Base-by-base conservation (phyloP, 345 rosid genomes). In the Atalantia buxifolia region DNA sequence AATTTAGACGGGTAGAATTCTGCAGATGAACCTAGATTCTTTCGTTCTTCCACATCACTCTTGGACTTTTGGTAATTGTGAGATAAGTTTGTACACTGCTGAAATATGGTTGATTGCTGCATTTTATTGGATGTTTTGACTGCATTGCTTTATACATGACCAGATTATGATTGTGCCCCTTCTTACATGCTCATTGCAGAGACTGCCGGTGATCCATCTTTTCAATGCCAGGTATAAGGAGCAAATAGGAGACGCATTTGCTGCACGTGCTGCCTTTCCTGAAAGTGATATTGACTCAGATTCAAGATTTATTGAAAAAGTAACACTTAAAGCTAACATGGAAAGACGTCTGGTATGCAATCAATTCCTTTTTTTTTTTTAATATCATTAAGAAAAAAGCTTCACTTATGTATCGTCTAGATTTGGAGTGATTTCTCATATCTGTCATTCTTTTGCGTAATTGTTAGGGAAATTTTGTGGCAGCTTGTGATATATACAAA, bases 161-260 rank as follows among this genome's bases (percentile, higher is more conserved):
- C 63, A 67, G 75, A 77, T 30, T 76, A 76, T 79, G 59, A 65
- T 83, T 82, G 83, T 77, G 70, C 75, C 33, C 81, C 28, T 59
- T 56, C 80, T 84, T 67, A 27, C 81, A 69, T 84, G 66, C 85
- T 77, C 63, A 33, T 79, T 83, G 92, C 92, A 95, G 98, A 81
- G 81, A 76, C 76, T 78, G 65, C 88, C 98, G 22, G 86, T 64
- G 69, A 81, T 93, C 77, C 94, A 93, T 89, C 80, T 88, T 75
- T 92, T 84, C 85, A 85, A 76, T 81, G 95, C 97, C 83, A 83
- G 93, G 81, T 95, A 81, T 87, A 93, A 93, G 82, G 98, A 95
- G 87, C 87, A 86, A 55, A 78, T 81, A 74, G 89, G 92, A 74
- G 93, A 93, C 82, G 76, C 81, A 33, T 71, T 68, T 62, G 92